Percentiles rank a stretch among this genome's conserved stretches.
These are phyloP conservation scores for Chrysopogon serrulatus DNA, from an alignment of 176 grass and related monocot genomes.

Conservation along the genomic window DNA sequence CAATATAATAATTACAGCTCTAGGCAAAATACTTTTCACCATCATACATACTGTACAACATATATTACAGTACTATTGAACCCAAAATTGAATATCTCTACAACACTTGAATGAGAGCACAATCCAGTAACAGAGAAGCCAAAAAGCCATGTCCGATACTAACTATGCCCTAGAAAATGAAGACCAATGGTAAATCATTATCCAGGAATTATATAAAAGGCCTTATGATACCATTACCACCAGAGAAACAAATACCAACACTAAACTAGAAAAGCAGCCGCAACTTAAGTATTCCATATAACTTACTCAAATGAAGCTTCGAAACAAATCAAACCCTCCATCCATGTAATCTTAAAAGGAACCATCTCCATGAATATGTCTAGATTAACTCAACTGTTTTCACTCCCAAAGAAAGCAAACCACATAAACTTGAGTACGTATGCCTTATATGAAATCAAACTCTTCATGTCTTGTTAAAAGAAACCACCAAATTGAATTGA, in stretches of 20 bases:
- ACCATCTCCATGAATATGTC: neutral
- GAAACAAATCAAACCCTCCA: neutral
- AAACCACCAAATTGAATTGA: neutral
- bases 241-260: neutral
- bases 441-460: neutral
- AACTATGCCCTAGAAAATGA: neutral
- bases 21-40: neutral
- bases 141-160: neutral
- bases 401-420: neutral
- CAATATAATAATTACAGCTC: neutral
- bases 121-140: neutral
- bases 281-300: neutral
- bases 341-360: neutral
- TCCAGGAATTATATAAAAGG: neutral
- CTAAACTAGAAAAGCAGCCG: neutral
- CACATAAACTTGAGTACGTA: neutral
- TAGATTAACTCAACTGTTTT: neutral
- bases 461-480: neutral
- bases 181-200: neutral
- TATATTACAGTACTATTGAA: neutral
- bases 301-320: neutral
- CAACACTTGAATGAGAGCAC: neutral
- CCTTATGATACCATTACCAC: neutral
- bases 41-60: neutral
- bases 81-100: neutral